phyloP scores from a whole-genome alignment of 768 basidiomycete genomes.

The Russula dissimulans region DNA sequence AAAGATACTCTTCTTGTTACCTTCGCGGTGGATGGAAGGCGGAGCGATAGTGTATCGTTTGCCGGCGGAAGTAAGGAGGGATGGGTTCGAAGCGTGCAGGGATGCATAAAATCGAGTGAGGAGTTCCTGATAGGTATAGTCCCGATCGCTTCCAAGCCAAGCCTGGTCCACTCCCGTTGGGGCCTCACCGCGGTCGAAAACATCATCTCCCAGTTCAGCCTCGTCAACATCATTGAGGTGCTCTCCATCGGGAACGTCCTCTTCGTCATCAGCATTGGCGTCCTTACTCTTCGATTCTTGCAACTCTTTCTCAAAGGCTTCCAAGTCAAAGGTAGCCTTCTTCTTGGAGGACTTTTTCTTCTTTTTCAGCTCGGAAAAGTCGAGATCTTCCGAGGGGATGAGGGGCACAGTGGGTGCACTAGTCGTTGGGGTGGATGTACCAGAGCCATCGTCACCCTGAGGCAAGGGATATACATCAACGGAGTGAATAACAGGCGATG shows the following conservation, averaged over 20 bases:
- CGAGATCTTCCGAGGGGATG: constrained; percentile 57
- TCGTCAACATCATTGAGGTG: constrained; percentile 66
- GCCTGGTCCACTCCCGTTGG: constrained; percentile 61
- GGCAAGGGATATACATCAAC: background rate
- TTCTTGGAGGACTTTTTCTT: constrained; percentile 86
- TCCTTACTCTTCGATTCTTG: constrained; percentile 60
- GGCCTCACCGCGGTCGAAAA: constrained; percentile 48
- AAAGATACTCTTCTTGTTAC: constrained; percentile 95
- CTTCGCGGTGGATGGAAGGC: constrained; percentile 89
- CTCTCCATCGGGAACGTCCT: constrained; percentile 50
- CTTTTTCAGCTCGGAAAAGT: constrained; percentile 96
- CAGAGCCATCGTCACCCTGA: constrained; percentile 56
- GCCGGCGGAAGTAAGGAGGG: constrained; percentile 72
- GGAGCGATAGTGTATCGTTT: constrained; percentile 98
- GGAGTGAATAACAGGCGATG: background rate
- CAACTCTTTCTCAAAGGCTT: constrained; percentile 91
- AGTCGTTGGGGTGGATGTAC: constrained; percentile 49
- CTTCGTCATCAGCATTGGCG: constrained; percentile 43
- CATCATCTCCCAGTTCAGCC: constrained; percentile 82
- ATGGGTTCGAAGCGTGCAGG: constrained; percentile 89
- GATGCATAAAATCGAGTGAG: constrained; percentile 86
- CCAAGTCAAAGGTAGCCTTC: constrained; percentile 82
- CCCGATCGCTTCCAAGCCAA: constrained; percentile 89
- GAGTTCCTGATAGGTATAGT: constrained; percentile 96
- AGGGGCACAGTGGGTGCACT: constrained; percentile 23